These are phyloP conservation scores for Ophiocordyceps australis DNA, from an alignment of 2,329 filamentous ascomycete genomes.

Conservation along the genomic window DNA sequence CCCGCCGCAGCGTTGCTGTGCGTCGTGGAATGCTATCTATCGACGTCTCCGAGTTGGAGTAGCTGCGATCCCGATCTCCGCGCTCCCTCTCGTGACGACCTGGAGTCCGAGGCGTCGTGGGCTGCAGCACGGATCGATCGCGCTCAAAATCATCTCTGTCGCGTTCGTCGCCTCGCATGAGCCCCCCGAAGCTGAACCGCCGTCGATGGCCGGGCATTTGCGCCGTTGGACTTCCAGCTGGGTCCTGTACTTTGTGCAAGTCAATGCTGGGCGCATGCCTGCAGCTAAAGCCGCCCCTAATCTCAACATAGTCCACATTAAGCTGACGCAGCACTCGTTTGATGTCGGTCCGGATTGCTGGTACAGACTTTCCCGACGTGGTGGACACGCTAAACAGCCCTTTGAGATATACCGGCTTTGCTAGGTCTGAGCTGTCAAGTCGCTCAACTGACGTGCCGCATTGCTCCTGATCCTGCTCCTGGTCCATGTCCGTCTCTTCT, in stretches of 20 bases:
- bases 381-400: conserved; percentile 95
- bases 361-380: conserved; percentile 78
- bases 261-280: conserved; percentile 81
- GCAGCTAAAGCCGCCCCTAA: conserved; percentile 85
- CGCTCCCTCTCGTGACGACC: conserved; percentile 23
- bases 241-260: conserved; percentile 52
- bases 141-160: conserved; percentile 48
- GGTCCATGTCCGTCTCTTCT: conserved; percentile 77
- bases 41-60: conserved; percentile 74
- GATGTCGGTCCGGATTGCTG: conserved; percentile 74
- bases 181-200: conserved; percentile 70
- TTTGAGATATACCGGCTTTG: conserved; percentile 91
- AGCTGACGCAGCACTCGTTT: conserved; percentile 77
- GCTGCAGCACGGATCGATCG: conserved; percentile 17
- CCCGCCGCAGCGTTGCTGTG: conserved; percentile 31
- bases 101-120: conserved; percentile 22
- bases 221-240: conserved; percentile 36
- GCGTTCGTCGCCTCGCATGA: conserved; percentile 34
- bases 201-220: conserved; percentile 44
- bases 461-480: conserved; percentile 48
- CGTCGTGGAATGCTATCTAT: conserved; percentile 51
- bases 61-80: conserved; percentile 42
- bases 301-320: conserved; percentile 80
- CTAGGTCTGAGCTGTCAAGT: conserved; percentile 53
- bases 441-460: conserved; percentile 43